A percentile compares a stretch with the other conserved stretches of the same genome.
phyloP scores from a whole-genome alignment of 441 rosid species.

The Jatropha podagrica region DNA sequence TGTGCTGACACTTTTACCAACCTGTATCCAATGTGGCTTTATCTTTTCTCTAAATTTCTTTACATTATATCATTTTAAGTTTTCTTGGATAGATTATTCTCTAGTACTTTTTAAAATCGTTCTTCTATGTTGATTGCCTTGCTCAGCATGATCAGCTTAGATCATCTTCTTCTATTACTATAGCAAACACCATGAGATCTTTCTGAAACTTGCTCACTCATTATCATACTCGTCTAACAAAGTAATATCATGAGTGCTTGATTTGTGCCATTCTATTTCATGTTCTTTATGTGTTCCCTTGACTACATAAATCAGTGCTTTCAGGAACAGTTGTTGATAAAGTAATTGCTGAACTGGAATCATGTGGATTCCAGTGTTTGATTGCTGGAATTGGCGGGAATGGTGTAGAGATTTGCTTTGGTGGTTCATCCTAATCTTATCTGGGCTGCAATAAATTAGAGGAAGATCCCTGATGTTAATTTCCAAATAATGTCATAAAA shows the following conservation, averaged over 20 bases:
- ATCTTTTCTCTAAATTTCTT: neutral
- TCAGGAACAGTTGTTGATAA: conserved; percentile 55
- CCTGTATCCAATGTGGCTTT: conserved; percentile 57
- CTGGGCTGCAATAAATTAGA: too few species aligned
- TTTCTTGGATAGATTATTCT: neutral
- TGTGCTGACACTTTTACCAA: conserved; percentile 78
- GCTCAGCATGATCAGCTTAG: neutral
- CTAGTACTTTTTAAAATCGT: neutral
- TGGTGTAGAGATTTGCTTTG: conserved; percentile 61
- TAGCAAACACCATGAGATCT: neutral
- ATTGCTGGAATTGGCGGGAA: conserved; percentile 67
- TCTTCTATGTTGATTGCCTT: conserved; percentile 9
- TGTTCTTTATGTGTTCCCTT: conserved; percentile 32
- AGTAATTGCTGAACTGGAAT: conserved; percentile 63
- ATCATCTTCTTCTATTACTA: neutral
- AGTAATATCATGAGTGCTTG: neutral
- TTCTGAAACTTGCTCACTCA: neutral
- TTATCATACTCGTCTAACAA: neutral
- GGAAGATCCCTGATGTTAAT: neutral
- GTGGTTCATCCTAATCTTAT: conserved; percentile 30
- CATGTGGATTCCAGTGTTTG: conserved; percentile 81
- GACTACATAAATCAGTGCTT: conserved; percentile 47
- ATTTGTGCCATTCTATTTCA: neutral
- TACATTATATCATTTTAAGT: neutral
- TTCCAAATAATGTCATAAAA: neutral